Evolutionary conservation across 1,139 yeast species (phyloP), one percentile per base, ranked within the genome.

Genomic region (Pichia sp.): DNA sequence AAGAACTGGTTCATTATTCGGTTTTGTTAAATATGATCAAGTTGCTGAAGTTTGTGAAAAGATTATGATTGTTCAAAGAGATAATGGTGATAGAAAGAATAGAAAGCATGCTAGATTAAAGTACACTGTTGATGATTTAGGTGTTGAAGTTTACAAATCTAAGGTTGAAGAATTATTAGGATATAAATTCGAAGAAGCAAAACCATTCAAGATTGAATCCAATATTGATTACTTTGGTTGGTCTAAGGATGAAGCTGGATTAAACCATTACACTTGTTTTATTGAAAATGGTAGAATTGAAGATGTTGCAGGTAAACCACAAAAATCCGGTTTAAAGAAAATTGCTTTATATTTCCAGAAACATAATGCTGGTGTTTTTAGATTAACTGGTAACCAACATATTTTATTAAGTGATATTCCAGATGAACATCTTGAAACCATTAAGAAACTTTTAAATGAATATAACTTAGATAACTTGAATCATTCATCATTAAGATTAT

Each of bases 71-170:
- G 91, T 91, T 28, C 97, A 91, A 71, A 80, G 97, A 65, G 98
- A 91, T 62, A 68, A 74, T 60, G 98, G 98, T 70, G 96, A 88
- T 64, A 85, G 98, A 70, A 76, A 79, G 60, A 88, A 91, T 71
- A 84, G 98, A 74, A 91, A 91, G 68, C 96, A 91, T 59, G 97
- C 97, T 35, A 83, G 98, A 69, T 79, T 91, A 69, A 91, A 91
- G 80, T 91, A 91, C 66, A 91, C 97, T 31, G 78, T 91, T 56
- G 97, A 91, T 64, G 94, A 85, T 57, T 68, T 89, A 74, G 91
- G 94, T 14, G 82, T 84, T 48, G 95, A 84, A 7, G 84, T 72
- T 26, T 91, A 79, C 75, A 81, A 80, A 60, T 61, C 68, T 33
- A 82, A 80, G 64, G 91, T 85, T 47, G 97, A 91, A 68, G 89